These are phyloP conservation scores for Phialophora verrucosa DNA, from an alignment of 2,329 filamentous ascomycete genomes.

Conservation along the genomic window DNA sequence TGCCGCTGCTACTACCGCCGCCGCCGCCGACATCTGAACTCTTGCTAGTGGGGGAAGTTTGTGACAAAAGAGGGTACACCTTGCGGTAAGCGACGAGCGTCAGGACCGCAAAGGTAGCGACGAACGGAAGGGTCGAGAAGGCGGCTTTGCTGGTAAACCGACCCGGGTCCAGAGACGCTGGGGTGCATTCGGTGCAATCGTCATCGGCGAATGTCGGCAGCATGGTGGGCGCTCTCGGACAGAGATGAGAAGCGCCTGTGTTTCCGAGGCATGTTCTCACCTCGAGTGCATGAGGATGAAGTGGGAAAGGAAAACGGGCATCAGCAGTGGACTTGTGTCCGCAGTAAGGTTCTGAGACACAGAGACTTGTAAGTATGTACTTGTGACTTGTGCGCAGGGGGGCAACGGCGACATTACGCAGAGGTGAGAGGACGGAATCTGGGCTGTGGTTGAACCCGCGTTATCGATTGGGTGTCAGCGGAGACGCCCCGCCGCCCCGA, in stretches of 20 bases:
- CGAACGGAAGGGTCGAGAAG: conserved; percentile 70
- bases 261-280: conserved; percentile 27
- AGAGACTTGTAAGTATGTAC: conserved; percentile 3
- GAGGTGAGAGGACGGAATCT: not conserved
- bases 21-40: not conserved
- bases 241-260: not conserved
- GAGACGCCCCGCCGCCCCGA: not conserved
- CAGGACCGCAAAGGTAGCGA: conserved; percentile 70
- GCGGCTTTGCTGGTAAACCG: conserved; percentile 44
- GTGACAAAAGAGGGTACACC: conserved; percentile 74
- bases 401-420: not conserved
- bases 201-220: conserved; percentile 32
- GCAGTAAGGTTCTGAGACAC: not conserved
- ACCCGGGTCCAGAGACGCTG: conserved; percentile 30
- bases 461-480: conserved; percentile 5
- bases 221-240: conserved; percentile 27
- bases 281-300: not conserved
- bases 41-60: conserved; percentile 21
- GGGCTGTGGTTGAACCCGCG: not conserved
- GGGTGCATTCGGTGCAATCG: conserved; percentile 43
- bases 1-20: conserved; percentile 20
- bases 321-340: not conserved
- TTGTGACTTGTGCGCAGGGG: not conserved
- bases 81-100: conserved; percentile 68
- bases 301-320: not conserved